A percentile compares a stretch with the other conserved stretches of the same genome.
Conservation (phyloP, 2,329 filamentous ascomycete species). For the Magnaporthales sp. region DNA sequence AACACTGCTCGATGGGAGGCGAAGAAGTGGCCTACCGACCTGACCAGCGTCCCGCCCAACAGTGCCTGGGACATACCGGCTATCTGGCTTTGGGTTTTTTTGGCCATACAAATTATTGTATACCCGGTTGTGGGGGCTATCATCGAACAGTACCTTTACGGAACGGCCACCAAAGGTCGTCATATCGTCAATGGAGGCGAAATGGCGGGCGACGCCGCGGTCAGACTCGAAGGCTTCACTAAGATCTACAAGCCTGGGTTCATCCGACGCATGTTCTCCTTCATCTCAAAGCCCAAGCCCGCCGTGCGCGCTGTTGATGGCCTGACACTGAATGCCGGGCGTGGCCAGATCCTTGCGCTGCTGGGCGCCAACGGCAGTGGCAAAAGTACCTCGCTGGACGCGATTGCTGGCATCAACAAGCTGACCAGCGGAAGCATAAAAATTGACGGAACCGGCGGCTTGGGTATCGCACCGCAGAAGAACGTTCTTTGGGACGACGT, state of each 20-base stretch:
- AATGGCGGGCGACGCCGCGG: slow-evolving; percentile 38
- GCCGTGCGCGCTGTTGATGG: slow-evolving; percentile 72
- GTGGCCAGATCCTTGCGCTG: slow-evolving; percentile 78
- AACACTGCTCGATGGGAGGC: slow-evolving; percentile 71
- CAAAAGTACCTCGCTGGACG: slow-evolving; percentile 83
- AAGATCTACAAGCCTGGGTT: slow-evolving; percentile 68
- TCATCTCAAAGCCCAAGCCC: slow-evolving; percentile 40
- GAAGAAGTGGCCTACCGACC: slow-evolving; percentile 47
- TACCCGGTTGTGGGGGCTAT: slow-evolving; percentile 70
- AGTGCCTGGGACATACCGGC: slow-evolving; percentile 63
- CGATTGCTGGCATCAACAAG: slow-evolving; percentile 73
- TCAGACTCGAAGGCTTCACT: slow-evolving; percentile 63
- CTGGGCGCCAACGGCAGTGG: slow-evolving; percentile 86
- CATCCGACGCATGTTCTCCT: slow-evolving; percentile 44
- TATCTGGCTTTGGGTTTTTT: slow-evolving; percentile 68
- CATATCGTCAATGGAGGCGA: slow-evolving; percentile 33
- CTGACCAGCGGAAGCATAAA: slow-evolving; percentile 69
- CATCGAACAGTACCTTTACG: slow-evolving; percentile 67
- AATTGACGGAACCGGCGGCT: slow-evolving; percentile 67
- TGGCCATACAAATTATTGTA: slow-evolving; percentile 66
- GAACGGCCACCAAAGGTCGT: slow-evolving; percentile 58
- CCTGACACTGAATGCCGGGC: slow-evolving; percentile 60
- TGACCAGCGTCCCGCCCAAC: slow-evolving; percentile 52
- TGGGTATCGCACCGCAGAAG: slow-evolving; percentile 86
- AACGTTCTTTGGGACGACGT: slow-evolving; percentile 90